Conservation (phyloP, 441 rosid species). For the Populus hybrid region DNA sequence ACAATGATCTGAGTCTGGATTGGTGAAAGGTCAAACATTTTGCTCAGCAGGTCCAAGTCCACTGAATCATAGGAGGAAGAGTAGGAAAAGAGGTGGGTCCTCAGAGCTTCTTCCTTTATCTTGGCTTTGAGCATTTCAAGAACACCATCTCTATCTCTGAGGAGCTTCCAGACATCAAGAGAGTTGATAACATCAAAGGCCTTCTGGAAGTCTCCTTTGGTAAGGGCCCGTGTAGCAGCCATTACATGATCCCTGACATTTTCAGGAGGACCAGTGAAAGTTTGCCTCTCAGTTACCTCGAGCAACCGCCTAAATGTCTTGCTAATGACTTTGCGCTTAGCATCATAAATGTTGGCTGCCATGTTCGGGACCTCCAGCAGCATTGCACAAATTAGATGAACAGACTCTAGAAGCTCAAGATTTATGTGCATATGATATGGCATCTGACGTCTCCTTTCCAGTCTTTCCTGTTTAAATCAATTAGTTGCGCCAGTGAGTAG, state of each 20-base stretch:
- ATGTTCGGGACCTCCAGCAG: constrained; percentile 77
- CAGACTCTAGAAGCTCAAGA: constrained; percentile 80
- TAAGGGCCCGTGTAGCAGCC: constrained; percentile 75
- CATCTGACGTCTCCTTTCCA: constrained; percentile 78
- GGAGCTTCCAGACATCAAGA: constrained; percentile 69
- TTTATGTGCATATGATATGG: constrained; percentile 88
- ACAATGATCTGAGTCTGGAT: constrained; percentile 49
- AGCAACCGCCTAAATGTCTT: constrained; percentile 65
- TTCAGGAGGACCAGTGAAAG: too few species aligned
- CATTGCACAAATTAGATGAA: constrained; percentile 74
- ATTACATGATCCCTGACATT: constrained; percentile 73
- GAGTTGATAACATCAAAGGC: constrained; percentile 53
- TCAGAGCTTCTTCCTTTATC: constrained; percentile 72
- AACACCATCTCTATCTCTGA: constrained; percentile 40
- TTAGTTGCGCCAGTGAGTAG: not conserved
- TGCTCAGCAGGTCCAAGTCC: constrained; percentile 53
- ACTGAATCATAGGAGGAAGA: constrained; percentile 51
- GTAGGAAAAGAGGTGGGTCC: constrained; percentile 61
- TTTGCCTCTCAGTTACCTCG: constrained; percentile 64
- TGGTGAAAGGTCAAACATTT: constrained; percentile 61
- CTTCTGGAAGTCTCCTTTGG: constrained; percentile 58
- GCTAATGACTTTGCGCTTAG: constrained; percentile 60
- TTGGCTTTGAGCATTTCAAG: constrained; percentile 62
- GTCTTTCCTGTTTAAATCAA: constrained; percentile 49
- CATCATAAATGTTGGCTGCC: constrained; percentile 62